A percentile compares a stretch with the other conserved stretches of the same genome.
Evolutionary conservation across 257 asterid species (phyloP).

Genomic region (Thymus quinquecostatus): DNA sequence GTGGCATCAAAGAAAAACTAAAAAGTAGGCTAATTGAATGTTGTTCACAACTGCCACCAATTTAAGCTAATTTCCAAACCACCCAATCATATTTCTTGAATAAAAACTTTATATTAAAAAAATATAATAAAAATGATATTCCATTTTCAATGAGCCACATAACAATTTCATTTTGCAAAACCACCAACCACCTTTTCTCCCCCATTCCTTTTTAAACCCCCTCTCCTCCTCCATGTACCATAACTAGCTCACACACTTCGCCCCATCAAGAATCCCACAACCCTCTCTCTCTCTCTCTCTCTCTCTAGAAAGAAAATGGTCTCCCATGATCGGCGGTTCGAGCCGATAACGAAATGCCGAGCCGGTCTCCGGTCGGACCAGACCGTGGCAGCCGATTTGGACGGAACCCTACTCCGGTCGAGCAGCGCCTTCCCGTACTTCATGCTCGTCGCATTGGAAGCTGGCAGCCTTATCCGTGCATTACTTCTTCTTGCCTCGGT

Average conservation of each 20-base stretch:
- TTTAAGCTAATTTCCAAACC: constrained; percentile 6
- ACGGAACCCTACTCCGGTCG: constrained; percentile 73
- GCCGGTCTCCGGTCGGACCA: constrained; percentile 57
- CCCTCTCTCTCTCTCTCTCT: constrained; percentile 17
- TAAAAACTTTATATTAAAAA: background rate
- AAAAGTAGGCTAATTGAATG: constrained; percentile 87
- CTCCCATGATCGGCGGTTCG: constrained; percentile 44
- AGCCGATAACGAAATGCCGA: constrained; percentile 59
- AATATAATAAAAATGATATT: background rate
- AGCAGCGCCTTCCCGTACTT: constrained; percentile 72
- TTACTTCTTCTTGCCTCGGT: constrained; percentile 50
- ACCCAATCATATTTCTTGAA: constrained; percentile 13
- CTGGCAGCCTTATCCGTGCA: constrained; percentile 77
- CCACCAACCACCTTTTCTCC: constrained; percentile 35
- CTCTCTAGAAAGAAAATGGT: constrained; percentile 46
- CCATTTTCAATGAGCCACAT: constrained; percentile 40
- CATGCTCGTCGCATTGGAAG: constrained; percentile 86
- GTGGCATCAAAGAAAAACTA: constrained; percentile 50
- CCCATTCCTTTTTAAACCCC: constrained; percentile 65
- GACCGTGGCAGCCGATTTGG: constrained; percentile 82
- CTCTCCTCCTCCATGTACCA: constrained; percentile 29
- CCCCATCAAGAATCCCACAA: constrained; percentile 8
- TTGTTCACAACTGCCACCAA: constrained; percentile 41
- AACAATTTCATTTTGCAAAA: constrained; percentile 39
- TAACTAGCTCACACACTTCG: constrained; percentile 31